Evolutionary conservation across 495 filamentous ascomycete genomes (phyloP), one percentile per base, ranked within the genome.

Genomic region (Letharia columbiana): DNA sequence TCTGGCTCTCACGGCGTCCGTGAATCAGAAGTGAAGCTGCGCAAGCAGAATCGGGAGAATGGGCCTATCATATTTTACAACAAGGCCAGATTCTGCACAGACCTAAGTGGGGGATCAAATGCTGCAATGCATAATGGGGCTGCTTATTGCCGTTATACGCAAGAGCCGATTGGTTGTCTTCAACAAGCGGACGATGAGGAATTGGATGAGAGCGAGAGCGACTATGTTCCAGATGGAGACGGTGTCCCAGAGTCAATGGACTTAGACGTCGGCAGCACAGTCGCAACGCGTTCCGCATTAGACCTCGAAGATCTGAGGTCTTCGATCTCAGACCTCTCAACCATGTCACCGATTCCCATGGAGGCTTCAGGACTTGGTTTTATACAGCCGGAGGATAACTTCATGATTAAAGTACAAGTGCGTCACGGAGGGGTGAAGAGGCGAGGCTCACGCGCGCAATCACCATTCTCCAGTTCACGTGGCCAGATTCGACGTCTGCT

Each of bases 61-160:
- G 90, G 90, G 17, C 87, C 90, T 28, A 90, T 92, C 69, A 88
- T 91, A 59, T 93, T 88, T 72, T 93, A 92, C 74, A 88, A 86
- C 63, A 83, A 84, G 35, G 85, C 86, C 9, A 81, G 79, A 2
- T 93, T 92, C 72, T 91, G 84, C 74, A 91, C 86, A 17, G 90
- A 93, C 76, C 79, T 92, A 7, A 89, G 84, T 58, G 82, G 85
- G n/a, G 86, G 90, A 70, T 66, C 70, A 23, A 61, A 35, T 17
- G 57, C 54, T 60, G 41, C 57, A 13, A 59, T 42, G 39, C 35
- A 54, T 58, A 52, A 61, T 28, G 66, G 63, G 28, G 37, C 35
- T 18, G 42, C 52, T 40, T 72, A 72, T 62, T 47, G n/a, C 20
- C 60, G 65, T 18, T 70, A 35, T 40, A 57, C 56, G 10, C 52